Conservation (phyloP, 108 stramenopile genomes). For the Parietichytrium sp. region DNA sequence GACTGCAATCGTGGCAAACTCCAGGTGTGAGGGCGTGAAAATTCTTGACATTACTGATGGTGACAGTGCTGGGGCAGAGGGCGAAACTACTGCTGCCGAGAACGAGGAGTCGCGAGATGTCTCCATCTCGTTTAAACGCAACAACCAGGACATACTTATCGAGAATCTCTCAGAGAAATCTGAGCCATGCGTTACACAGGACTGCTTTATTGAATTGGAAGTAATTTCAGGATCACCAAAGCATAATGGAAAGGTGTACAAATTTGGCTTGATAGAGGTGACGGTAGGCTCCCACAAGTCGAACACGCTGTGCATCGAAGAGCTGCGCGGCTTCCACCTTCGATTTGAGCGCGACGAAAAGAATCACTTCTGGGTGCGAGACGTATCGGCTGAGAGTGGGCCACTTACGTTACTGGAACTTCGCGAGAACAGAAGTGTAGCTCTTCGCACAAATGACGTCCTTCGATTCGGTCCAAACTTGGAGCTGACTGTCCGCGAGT, state of each 20-base stretch:
- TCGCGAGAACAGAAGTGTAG: background rate
- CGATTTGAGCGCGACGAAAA: conserved; percentile 28
- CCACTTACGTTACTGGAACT: background rate
- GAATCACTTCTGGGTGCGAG: background rate
- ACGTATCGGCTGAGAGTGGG: background rate
- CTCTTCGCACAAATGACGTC: background rate
- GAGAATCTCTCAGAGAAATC: background rate
- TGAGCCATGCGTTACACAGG: background rate
- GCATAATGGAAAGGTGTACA: background rate
- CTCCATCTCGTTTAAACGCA: no score
- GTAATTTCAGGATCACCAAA: background rate
- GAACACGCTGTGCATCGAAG: background rate
- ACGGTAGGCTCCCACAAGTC: background rate
- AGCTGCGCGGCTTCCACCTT: background rate
- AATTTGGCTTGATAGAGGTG: background rate
- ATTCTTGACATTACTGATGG: background rate
- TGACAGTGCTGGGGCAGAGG: no score
- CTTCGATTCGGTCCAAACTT: background rate
- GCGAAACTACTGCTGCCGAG: no score
- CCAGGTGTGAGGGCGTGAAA: background rate
- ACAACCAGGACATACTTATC: background rate
- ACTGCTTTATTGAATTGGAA: background rate
- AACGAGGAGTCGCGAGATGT: no score
- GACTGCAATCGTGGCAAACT: background rate
- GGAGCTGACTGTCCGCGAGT: background rate